phyloP scores from a whole-genome alignment of 2,329 filamentous ascomycete species.

The Calonectria pseudoturangicola region DNA sequence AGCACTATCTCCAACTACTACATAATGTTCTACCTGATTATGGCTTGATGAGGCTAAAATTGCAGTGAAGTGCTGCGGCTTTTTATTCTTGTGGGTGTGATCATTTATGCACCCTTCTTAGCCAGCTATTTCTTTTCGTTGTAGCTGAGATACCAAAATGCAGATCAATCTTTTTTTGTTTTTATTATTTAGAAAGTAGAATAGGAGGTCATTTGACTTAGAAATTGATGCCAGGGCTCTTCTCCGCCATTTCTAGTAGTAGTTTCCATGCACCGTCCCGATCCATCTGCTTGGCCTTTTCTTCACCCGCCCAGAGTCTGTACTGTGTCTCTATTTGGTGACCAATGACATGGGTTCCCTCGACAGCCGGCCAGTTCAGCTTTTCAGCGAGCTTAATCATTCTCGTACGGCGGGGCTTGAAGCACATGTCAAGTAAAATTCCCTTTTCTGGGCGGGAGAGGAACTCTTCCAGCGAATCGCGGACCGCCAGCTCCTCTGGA shows the following conservation, averaged over 20 bases:
- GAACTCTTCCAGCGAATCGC: conserved; percentile 54
- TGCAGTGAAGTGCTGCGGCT: no score
- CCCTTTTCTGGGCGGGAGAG: conserved; percentile 55
- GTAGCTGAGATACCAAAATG: no score
- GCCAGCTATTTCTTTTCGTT: no score
- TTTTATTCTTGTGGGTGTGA: no score
- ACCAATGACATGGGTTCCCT: conserved; percentile 64
- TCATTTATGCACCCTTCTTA: no score
- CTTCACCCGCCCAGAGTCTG: conserved; percentile 55
- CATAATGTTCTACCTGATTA: no score
- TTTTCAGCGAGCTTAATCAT: conserved; percentile 58
- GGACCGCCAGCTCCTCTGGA: conserved; percentile 53
- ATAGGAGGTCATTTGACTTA: no score
- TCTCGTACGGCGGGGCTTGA: conserved; percentile 62
- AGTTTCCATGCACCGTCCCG: conserved; percentile 39
- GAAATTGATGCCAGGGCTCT: conserved; percentile 37
- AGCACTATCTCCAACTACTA: no score
- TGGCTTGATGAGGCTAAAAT: no score
- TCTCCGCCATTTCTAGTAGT: conserved; percentile 35
- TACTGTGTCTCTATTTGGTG: conserved; percentile 64
- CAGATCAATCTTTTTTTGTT: no score
- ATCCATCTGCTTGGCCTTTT: conserved; percentile 45
- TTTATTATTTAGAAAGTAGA: no score
- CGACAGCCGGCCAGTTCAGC: conserved; percentile 60
- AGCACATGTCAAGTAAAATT: conserved; percentile 65